Evolutionary conservation across 257 asterid species (phyloP), one percentile per base, ranked within the genome.

Genomic region (Osmanthus fragrans): DNA sequence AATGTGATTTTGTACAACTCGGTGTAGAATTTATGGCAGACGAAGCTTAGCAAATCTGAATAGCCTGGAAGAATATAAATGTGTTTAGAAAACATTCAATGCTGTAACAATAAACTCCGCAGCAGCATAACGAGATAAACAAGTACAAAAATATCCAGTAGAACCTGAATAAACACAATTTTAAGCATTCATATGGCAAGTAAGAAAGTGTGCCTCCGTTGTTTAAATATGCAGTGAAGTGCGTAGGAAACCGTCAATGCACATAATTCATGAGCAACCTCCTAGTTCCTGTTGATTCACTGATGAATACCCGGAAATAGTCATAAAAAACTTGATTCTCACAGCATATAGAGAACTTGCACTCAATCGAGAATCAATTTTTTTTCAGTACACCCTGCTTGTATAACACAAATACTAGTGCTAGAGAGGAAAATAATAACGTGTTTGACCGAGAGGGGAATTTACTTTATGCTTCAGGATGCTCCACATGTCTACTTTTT

Each of bases 51-150:
- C 37, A 56, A 51, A 68, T 60, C 64, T 49, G 54, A 74, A 70
- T 12, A 72, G 76, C 81, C 89, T 77, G 87, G 79, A 77, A 76
- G 64, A 66, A 33, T 42, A 79, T 23, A 37, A 69, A 42, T 33
- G 69, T 40, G 72, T 40, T 51, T 1, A 7, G 32, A 7, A 54
- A 76, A 10, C 12, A 40, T 10, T 40, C 47, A 40, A 37, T 8
- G 45, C 45, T 39, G 45, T 39, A 39, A 39, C 45, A 39, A 34
- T 39, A 36, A 37, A 49, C 45, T 11, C 30, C 23, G 4, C 49
- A 10, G 16, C 49, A 40, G 49, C 16, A 68, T 27, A 18, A 6
- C 30, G 27, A 19, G 49, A 32, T 69, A 4, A 13, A 36, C n/a
- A 36, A 70, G 3, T 21, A 8, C 19, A 34, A 33, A 25, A 37